Base-by-base conservation (phyloP, 495 filamentous ascomycete species). In the Collariella sp. region DNA sequence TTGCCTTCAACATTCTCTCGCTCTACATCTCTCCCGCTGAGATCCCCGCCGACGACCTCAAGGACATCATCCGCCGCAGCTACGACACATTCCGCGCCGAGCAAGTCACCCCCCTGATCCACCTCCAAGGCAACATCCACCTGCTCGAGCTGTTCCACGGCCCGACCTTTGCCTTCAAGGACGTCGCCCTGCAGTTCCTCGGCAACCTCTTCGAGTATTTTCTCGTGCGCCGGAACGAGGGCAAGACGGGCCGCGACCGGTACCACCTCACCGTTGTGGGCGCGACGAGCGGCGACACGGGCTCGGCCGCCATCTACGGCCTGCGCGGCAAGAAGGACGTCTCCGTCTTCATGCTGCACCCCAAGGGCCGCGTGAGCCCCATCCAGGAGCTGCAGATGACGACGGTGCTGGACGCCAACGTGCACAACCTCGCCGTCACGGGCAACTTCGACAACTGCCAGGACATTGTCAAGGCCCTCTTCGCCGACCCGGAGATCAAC, bases 151-250 rank as follows among this genome's bases (percentile, higher is more conserved):
- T 98, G 11, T 98, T 96, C 79, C 91, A 97, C 66, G 93, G 93
- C n/a, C 91, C 89, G 2, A 96, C 82, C n/a, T 95, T 84, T 61
- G 81, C 91, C 7, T 96, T 96, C 77, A 96, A 96, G 70, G 91
- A 94, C 64, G 86, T 86, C 15, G 91, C 91, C 5, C 70, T 96
- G 22, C 89, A 95, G 62, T 89, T 95, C 60, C 73, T 98, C 7
- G 93, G 93, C 22, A 96, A 98, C 63, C 76, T 96, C 12, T 96
- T 98, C 64, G 93, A 98, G 71, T 98, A 91, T 66, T 91, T 98
- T 69, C 78, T 98, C 2, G 79, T 88, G 7, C 77, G 90, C 33
- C 82, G 83, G 68, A 98, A 98, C 60, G 55, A 79, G 58, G 83
- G 83, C 36, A 90, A 89, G 72, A 63, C 69, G n/a, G 82, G 80